Conservation (phyloP, 2,329 filamentous ascomycete genomes). For the Drechslerella stenobrocha region DNA sequence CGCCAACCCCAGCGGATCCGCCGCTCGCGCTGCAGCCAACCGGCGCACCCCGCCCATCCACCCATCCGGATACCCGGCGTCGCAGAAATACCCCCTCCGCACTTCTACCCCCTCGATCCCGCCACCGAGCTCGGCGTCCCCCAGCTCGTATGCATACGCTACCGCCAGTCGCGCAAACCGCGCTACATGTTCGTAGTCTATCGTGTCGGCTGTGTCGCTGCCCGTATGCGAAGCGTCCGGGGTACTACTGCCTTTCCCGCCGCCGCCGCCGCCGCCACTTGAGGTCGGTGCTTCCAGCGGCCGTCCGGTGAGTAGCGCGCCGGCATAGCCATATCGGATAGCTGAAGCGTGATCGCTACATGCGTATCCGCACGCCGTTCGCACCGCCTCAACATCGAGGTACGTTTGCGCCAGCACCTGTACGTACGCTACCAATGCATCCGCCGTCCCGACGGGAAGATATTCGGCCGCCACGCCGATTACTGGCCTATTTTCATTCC, state of each 20-base stretch:
- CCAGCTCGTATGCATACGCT: conserved; percentile 28
- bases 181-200: conserved; percentile 9
- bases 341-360: conserved; percentile 76
- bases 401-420: conserved; percentile 56
- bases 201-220: conserved; percentile 14
- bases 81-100: conserved; percentile 25
- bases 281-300: conserved; percentile 9
- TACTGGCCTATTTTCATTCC: not conserved
- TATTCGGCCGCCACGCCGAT: conserved; percentile 57
- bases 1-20: conserved; percentile 32
- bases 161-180: conserved; percentile 25
- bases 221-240: conserved; percentile 30
- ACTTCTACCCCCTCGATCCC: not conserved
- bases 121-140: conserved; percentile 8
- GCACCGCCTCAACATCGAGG: conserved; percentile 57
- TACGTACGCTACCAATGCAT: conserved; percentile 55
- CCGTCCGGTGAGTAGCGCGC: conserved; percentile 18
- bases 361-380: conserved; percentile 73
- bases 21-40: conserved; percentile 31
- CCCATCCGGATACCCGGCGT: conserved; percentile 37
- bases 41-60: conserved; percentile 22
- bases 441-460: conserved; percentile 53
- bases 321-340: conserved; percentile 68
- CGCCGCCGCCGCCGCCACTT: not conserved
- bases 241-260: too few species aligned